A percentile compares a stretch with the other conserved stretches of the same genome.
Evolutionary conservation across 192 early-diverging fungal species (phyloP).

Genomic region (Backusella liffmaniae): DNA sequence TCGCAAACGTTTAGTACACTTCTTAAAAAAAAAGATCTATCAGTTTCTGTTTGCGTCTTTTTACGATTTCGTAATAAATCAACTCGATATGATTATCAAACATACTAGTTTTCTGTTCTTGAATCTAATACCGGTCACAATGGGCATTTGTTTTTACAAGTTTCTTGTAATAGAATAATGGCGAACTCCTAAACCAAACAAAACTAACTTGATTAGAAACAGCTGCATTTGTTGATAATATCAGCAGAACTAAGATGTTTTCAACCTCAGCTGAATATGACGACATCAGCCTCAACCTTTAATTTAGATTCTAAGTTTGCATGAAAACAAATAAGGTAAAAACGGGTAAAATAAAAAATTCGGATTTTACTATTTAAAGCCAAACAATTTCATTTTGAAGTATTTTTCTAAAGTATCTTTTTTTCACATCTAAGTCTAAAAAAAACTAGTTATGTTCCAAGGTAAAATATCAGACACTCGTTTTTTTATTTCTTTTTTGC

Average conservation of each 20-base stretch:
- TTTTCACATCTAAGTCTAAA: background rate
- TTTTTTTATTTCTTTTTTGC: background rate
- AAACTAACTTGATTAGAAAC: slow-evolving; percentile 1
- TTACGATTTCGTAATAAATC: background rate
- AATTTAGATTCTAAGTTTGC: background rate
- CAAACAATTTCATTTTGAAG: background rate
- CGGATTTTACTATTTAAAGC: background rate
- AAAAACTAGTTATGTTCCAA: background rate
- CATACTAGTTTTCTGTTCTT: background rate
- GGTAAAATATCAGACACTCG: background rate
- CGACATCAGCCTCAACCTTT: background rate
- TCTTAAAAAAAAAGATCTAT: background rate
- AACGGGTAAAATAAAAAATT: background rate
- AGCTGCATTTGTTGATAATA: background rate
- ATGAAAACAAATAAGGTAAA: background rate
- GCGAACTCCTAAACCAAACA: background rate
- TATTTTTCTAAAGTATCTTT: background rate
- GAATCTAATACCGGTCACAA: background rate
- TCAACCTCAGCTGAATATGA: background rate
- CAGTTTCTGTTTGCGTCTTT: background rate
- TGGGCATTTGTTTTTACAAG: background rate
- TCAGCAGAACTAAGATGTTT: background rate
- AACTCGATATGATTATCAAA: background rate
- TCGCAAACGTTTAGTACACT: background rate
- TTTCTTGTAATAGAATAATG: background rate